A percentile compares a stretch with the other conserved stretches of the same genome.
phyloP scores from a whole-genome alignment of 2,329 filamentous ascomycete genomes.

The Clonostachys rhizophaga region DNA sequence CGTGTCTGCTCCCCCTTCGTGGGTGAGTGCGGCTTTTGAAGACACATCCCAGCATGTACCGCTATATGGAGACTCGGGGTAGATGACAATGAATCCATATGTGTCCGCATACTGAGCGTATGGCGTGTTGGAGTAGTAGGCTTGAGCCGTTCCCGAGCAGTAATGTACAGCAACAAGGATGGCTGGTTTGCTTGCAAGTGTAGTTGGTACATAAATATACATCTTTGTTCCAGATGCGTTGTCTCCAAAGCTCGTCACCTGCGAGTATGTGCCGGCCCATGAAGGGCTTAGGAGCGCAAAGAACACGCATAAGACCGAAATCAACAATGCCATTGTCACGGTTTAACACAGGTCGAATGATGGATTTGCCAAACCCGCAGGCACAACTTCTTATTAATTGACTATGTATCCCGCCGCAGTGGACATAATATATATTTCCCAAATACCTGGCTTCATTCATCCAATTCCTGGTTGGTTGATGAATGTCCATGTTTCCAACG shows the following conservation, averaged over 20 bases:
- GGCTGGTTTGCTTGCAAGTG: conserved; percentile 29
- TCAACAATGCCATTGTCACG: too few species aligned
- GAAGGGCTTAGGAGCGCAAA: too few species aligned
- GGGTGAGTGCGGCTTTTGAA: conserved; percentile 41
- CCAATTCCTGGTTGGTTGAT: too few species aligned
- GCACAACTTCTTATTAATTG: too few species aligned
- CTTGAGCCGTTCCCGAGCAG: conserved; percentile 43
- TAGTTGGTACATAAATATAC: conserved; percentile 18
- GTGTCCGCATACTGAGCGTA: conserved; percentile 38
- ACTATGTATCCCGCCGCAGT: too few species aligned
- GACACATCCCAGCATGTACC: conserved; percentile 56
- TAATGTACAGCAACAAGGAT: conserved; percentile 49
- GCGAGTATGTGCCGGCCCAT: neutral
- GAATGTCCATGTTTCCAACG: too few species aligned
- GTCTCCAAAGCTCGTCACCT: conserved; percentile 5
- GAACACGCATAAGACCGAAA: too few species aligned
- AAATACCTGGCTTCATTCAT: too few species aligned
- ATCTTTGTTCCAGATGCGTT: conserved; percentile 10
- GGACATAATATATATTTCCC: too few species aligned
- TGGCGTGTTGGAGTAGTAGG: conserved; percentile 40
- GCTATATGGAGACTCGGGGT: conserved; percentile 45
- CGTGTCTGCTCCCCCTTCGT: conserved; percentile 52
- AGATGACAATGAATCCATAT: conserved; percentile 45
- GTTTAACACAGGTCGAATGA: too few species aligned
- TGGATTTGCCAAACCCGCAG: too few species aligned